These are phyloP conservation scores for Cnidoscolus chayamansa DNA, from an alignment of 441 rosid species.

Conservation along the genomic window DNA sequence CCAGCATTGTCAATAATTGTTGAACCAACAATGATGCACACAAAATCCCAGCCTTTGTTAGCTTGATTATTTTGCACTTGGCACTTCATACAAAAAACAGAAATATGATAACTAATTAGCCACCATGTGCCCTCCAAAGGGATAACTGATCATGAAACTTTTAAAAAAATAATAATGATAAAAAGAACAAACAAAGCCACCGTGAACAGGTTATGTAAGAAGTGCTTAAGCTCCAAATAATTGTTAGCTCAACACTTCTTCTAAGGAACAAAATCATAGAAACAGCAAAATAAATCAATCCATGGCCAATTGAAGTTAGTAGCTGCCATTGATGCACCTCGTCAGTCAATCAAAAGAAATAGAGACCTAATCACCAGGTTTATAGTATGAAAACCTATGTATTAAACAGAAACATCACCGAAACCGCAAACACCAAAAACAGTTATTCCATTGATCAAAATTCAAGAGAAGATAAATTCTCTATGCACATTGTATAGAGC, in stretches of 20 bases:
- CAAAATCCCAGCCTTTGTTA: background rate
- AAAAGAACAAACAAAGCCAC: background rate
- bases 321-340: constrained; percentile 1
- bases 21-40: background rate
- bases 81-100: background rate
- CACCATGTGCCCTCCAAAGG: background rate
- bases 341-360: constrained; percentile 3
- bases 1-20: background rate
- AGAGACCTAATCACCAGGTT: constrained; percentile 12
- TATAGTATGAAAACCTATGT: constrained; percentile 3
- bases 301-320: constrained; percentile 4
- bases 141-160: background rate
- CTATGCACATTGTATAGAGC: constrained; percentile 28
- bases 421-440: constrained; percentile 8
- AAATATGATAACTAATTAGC: background rate
- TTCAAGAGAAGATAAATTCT: constrained; percentile 7
- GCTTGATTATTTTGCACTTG: background rate
- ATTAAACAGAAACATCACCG: background rate
- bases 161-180: background rate
- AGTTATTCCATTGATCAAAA: constrained; percentile 3
- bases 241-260: background rate
- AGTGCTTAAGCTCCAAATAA: background rate
- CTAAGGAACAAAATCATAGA: background rate
- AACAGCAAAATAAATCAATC: background rate
- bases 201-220: background rate